A percentile compares a stretch with the other conserved stretches of the same genome.
phyloP scores from a whole-genome alignment of 2,329 filamentous ascomycete species.

The Penicillium nordicum region DNA sequence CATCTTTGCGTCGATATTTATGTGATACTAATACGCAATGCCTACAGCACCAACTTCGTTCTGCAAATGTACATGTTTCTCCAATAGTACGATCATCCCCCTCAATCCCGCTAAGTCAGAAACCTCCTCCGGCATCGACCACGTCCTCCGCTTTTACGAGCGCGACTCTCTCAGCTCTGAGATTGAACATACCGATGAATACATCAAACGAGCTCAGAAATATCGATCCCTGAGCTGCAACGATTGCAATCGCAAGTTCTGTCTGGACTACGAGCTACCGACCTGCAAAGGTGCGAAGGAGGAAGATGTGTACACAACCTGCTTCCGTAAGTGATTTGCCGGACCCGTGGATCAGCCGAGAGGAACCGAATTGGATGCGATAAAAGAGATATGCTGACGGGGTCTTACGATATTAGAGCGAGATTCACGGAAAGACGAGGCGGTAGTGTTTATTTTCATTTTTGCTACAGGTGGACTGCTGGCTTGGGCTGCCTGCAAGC shows the following conservation, averaged over 20 bases:
- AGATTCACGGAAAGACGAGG: constrained; percentile 65
- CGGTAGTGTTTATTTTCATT: constrained; percentile 65
- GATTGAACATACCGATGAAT: constrained; percentile 3
- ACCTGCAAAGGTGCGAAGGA: constrained; percentile 61
- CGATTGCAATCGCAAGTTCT: constrained; percentile 67
- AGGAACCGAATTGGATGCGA: background rate
- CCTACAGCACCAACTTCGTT: constrained; percentile 55
- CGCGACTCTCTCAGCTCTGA: constrained; percentile 18
- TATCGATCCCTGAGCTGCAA: constrained; percentile 54
- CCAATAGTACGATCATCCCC: constrained; percentile 65
- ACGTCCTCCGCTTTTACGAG: constrained; percentile 21
- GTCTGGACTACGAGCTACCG: constrained; percentile 59
- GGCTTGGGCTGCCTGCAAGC: constrained; percentile 58
- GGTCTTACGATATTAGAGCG: constrained; percentile 46
- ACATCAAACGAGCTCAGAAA: constrained; percentile 30
- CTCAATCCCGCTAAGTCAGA: constrained; percentile 47
- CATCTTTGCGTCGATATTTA: background rate
- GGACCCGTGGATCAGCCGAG: background rate
- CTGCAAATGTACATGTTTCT: constrained; percentile 69
- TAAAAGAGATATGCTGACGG: background rate
- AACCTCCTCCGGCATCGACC: constrained; percentile 18
- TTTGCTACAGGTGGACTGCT: constrained; percentile 60
- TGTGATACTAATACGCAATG: background rate
- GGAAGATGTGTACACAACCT: constrained; percentile 63
- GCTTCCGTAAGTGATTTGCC: constrained; percentile 52